phyloP scores from a whole-genome alignment of 108 stramenopile genomes.

The Epipyxis sp. region DNA sequence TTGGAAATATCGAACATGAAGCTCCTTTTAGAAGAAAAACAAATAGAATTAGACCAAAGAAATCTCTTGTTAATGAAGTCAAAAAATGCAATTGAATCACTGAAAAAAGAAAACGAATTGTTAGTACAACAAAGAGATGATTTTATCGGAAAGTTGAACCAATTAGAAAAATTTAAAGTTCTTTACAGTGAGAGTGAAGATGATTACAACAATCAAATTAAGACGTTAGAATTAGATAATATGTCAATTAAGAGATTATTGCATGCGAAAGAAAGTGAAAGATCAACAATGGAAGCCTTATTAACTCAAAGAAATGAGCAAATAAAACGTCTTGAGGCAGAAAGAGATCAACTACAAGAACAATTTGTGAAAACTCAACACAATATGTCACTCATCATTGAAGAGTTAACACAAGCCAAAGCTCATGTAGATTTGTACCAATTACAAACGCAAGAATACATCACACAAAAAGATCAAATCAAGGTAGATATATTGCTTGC shows the following conservation, averaged over 20 bases:
- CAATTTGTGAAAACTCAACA: no score
- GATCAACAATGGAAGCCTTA: not conserved
- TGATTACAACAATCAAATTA: not conserved
- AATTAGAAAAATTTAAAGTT: not conserved
- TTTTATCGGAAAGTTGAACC: not conserved
- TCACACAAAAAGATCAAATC: not conserved
- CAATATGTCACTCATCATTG: not conserved
- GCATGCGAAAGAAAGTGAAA: not conserved
- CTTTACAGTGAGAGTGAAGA: not conserved
- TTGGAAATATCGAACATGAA: not conserved
- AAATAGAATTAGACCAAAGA: not conserved
- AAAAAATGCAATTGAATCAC: not conserved
- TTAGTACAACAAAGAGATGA: not conserved
- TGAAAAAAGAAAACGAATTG: not conserved
- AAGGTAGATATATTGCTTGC: not conserved
- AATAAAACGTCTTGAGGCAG: no score
- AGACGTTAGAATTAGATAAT: not conserved
- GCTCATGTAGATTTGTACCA: conserved; percentile 17
- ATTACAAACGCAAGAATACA: not conserved
- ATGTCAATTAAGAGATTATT: not conserved
- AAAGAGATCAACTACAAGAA: no score
- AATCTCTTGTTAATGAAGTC: conserved; percentile 1
- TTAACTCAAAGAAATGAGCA: no score
- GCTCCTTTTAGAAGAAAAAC: not conserved
- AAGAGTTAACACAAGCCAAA: not conserved